A percentile compares a stretch with the other conserved stretches of the same genome.
Conservation (phyloP, 768 basidiomycete genomes). For the Phaffia tasmanica region DNA sequence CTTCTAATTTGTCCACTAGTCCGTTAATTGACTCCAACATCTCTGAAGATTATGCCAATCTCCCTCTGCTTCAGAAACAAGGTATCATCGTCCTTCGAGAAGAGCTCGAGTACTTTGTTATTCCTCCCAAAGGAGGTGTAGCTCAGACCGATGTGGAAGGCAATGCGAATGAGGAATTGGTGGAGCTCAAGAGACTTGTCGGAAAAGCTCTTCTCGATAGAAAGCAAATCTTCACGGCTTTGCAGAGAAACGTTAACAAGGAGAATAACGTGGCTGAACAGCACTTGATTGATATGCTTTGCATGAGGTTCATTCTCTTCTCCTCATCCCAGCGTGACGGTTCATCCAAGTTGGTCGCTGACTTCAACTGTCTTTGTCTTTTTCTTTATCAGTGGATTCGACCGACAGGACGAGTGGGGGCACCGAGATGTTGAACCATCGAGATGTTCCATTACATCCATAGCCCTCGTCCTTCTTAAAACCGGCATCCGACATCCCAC, state of each 20-base stretch:
- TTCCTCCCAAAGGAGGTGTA: constrained; percentile 57
- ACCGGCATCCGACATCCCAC: constrained; percentile 59
- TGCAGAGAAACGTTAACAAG: constrained; percentile 97
- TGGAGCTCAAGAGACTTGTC: constrained; percentile 72
- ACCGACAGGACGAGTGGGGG: constrained; percentile 96
- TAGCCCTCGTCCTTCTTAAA: constrained; percentile 92
- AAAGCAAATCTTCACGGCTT: constrained; percentile 86
- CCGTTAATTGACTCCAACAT: constrained; percentile 38
- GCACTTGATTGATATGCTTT: constrained; percentile 98
- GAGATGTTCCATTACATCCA: constrained; percentile 94
- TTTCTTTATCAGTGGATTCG: constrained; percentile 61
- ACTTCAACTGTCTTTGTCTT: background rate
- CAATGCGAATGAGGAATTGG: constrained; percentile 62
- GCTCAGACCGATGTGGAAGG: constrained; percentile 53
- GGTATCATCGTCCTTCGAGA: constrained; percentile 97
- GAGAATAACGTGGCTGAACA: constrained; percentile 98
- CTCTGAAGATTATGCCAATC: constrained; percentile 46
- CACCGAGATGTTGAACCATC: constrained; percentile 90
- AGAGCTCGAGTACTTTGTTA: constrained; percentile 96
- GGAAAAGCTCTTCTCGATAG: constrained; percentile 80
- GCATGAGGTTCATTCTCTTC: constrained; percentile 65
- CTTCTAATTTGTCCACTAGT: too few species aligned
- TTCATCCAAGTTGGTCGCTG: background rate
- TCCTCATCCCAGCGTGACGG: background rate
- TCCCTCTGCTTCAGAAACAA: constrained; percentile 87